phyloP scores from a whole-genome alignment of 108 stramenopile genomes.

The Cyclotella choctawhatcheeana region DNA sequence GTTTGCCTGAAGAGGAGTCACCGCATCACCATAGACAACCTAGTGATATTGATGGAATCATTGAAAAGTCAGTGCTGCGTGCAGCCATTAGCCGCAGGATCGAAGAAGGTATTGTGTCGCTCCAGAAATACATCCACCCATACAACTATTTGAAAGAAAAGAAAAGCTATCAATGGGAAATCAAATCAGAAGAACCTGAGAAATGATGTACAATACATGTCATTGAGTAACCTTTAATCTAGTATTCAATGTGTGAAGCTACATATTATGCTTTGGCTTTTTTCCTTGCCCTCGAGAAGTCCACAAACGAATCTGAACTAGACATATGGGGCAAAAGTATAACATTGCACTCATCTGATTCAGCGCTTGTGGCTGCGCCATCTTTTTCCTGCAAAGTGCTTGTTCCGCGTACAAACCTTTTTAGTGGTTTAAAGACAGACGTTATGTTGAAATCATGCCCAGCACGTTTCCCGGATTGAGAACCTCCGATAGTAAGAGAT shows the following conservation, averaged over 20 bases:
- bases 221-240: too few relatives aligned
- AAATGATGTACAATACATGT: neutral
- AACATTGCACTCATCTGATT: conserved; percentile 15
- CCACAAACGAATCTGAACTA: conserved; percentile 32
- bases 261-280: neutral
- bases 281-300: neutral
- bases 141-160: conserved; percentile 35
- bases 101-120: conserved; percentile 36
- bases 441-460: conserved; percentile 6
- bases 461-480: conserved; percentile 5
- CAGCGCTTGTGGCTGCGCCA: neutral
- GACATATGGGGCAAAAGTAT: conserved; percentile 34
- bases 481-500: conserved; percentile 16
- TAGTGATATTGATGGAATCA: neutral
- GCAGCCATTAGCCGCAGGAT: conserved; percentile 39
- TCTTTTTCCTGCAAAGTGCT: conserved; percentile 23
- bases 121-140: conserved; percentile 35
- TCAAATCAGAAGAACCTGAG: conserved; percentile 10
- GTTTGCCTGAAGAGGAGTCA: too few relatives aligned
- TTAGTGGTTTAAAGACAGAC: conserved; percentile 35
- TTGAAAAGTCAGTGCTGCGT: conserved; percentile 38
- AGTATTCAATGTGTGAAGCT: neutral
- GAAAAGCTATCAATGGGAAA: conserved; percentile 8
- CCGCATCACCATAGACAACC: too few relatives aligned
- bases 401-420: conserved; percentile 42